Evolutionary conservation across 192 early-diverging fungal species (phyloP), one percentile per base, ranked within the genome.

Genomic region (Coemansia biformis): DNA sequence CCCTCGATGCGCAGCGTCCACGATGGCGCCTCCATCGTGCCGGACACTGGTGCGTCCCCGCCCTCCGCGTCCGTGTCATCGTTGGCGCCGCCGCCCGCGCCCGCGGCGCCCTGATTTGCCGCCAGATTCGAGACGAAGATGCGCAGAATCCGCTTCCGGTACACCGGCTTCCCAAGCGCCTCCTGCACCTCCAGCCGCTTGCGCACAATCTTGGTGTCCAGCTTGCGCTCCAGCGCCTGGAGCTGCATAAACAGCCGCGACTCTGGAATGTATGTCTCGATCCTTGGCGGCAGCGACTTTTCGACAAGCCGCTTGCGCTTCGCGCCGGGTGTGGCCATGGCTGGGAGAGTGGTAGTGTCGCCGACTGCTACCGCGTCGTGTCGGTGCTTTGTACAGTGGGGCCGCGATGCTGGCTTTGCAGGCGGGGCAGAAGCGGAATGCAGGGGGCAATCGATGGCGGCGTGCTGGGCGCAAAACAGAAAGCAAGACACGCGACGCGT

Each of bases 1-100:
- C 94, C 94, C 49, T 98, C 88, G 8, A 98, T 79, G 42, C 81
- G 81, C 46, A 98, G 74, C 11, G 91, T 95, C 94, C 94, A 98
- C 18, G 84, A 84, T 8, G 91, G 92, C 38, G 81, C 52, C 28
- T 66, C 53, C 13, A 19, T 33, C 36, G 74, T 76, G 40, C 78
- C 81, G 45, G 78, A 34, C 44, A 55, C 22, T n/a, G n/a, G n/a
- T 4, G 17, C 42, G n/a, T 51, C 63, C 8, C 33, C 32, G 16
- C 15, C 15, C 23, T 55, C 62, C 4, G 34, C 31, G 31, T 59
- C 55, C 9, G 33, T 38, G 15, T 43, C 47, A 32, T 60, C 44
- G 44, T 37, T 45, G 17, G 19, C 44, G 1, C 15, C 50, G 11
- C 37, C 50, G 11, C 37, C 33, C 2, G 28, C 37, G 3, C 24